Evolutionary conservation across 139 green algal species (phyloP).

Genomic region (Micromonas pusilla): DNA sequence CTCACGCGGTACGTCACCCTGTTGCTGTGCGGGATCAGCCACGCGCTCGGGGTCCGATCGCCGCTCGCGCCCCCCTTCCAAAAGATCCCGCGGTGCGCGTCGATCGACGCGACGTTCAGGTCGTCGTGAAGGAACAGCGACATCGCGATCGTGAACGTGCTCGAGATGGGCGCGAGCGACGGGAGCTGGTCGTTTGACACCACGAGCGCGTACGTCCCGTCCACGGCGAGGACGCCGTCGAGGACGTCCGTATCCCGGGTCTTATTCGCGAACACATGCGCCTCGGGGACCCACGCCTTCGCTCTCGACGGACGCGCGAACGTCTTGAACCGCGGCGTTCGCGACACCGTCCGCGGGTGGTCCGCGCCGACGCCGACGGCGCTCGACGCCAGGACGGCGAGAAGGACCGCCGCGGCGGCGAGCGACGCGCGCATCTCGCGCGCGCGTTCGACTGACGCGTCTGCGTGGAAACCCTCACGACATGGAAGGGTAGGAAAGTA

Average conservation of each 20-base stretch:
- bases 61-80: slow-evolving; percentile 4
- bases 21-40: background rate
- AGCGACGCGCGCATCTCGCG: too few species aligned
- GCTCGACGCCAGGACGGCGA: too few species aligned
- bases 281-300: too few species aligned
- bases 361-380: too few species aligned
- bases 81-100: slow-evolving; percentile 2
- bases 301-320: too few species aligned
- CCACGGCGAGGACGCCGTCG: background rate
- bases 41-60: background rate
- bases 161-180: background rate
- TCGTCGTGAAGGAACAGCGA: background rate
- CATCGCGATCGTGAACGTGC: background rate
- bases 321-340: too few species aligned
- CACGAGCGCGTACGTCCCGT: background rate
- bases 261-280: background rate
- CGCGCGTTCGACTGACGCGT: too few species aligned
- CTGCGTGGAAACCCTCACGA: too few species aligned
- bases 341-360: too few species aligned
- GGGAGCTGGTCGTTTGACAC: background rate
- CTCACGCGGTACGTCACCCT: slow-evolving; percentile 10
- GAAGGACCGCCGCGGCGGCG: too few species aligned
- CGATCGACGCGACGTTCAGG: background rate
- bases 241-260: background rate
- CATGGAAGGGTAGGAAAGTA: too few species aligned